Base-by-base conservation (phyloP, 2,329 filamentous ascomycete genomes). In the Tolypocladium inflatum region DNA sequence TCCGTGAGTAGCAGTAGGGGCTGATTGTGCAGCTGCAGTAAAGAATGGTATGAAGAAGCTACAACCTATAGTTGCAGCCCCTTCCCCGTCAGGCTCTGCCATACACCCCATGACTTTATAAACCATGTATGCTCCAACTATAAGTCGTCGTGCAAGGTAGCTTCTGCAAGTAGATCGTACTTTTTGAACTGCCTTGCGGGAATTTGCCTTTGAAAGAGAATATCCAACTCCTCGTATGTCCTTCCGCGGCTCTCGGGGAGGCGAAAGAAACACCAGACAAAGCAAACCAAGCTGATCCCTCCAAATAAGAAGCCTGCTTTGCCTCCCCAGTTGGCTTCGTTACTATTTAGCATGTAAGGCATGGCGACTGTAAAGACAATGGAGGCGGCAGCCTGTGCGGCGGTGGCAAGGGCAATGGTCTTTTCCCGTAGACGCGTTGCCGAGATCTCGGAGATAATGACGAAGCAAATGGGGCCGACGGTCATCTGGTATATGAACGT, bases 381-480 rank as follows among this genome's bases (percentile, higher is more conserved):
- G 19, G 55, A 64, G n/a, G 59, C 67, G 21, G 61, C 65, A 17
- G 58, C 64, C 33, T 60, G 66, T 3, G 63, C 62, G 0, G 70
- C 68, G 0, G 68, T 67, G 19, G 65, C 66, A 37, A 71, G 63
- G 2, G 69, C 68, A 5, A 70, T 66, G 0, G 71, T 72, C 21
- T 67, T 68, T 0, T 67, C 65, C 0, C 71, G 67, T 4, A 73
- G 62, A 4, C 71, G 66, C 17, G 70, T 69, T 0, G 72, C 70
- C 0, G 72, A 73, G 10, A 74, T 71, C 57, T 74, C 71, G 35
- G 74, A 67, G 3, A 75, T 71, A 52, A 76, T 67, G 23, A 72
- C 74, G 67, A 75, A 76, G 58, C 71, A 71, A 38, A 77, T 73
- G 4, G 74, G 74, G 0, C 74, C 74, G 35, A 76, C 71, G 2